Evolutionary conservation across 2,329 filamentous ascomycete genomes (phyloP).

Genomic region (Chaetothyriales sp.): DNA sequence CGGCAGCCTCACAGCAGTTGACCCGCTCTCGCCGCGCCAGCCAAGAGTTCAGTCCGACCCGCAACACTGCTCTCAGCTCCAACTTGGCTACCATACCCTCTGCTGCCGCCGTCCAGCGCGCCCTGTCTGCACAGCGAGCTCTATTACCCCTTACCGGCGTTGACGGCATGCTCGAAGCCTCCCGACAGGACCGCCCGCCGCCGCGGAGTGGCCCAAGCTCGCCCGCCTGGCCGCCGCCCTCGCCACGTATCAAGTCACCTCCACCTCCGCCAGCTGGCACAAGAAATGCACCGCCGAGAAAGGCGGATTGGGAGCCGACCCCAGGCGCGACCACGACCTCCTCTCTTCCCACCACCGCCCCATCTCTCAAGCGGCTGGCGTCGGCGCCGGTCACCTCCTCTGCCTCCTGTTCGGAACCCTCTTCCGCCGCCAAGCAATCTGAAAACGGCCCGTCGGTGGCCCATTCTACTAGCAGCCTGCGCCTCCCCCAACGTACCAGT

Average conservation of each 20-base stretch:
- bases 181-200: conserved; percentile 51
- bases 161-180: conserved; percentile 47
- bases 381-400: conserved; percentile 10
- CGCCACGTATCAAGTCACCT: conserved; percentile 62
- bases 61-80: conserved; percentile 29
- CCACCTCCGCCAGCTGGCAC: conserved; percentile 41
- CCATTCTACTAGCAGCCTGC: background rate
- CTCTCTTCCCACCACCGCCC: too few relatives aligned
- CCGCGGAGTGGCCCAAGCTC: conserved; percentile 33
- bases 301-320: conserved; percentile 31
- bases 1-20: conserved; percentile 19
- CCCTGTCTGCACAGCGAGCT: conserved; percentile 53
- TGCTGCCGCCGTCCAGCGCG: conserved; percentile 48
- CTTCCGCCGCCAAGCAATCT: conserved; percentile 15
- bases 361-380: conserved; percentile 35
- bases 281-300: conserved; percentile 23
- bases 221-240: conserved; percentile 64
- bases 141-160: conserved; percentile 40
- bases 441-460: conserved; percentile 20
- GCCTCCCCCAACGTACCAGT: background rate
- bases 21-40: conserved; percentile 52
- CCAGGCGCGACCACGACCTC: conserved; percentile 23
- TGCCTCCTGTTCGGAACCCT: conserved; percentile 7
- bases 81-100: conserved; percentile 36
- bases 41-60: conserved; percentile 49